Percentiles rank a stretch among this genome's conserved stretches.
Evolutionary conservation across 2,329 filamentous ascomycete species (phyloP).

Genomic region (Scorias spongiosa): DNA sequence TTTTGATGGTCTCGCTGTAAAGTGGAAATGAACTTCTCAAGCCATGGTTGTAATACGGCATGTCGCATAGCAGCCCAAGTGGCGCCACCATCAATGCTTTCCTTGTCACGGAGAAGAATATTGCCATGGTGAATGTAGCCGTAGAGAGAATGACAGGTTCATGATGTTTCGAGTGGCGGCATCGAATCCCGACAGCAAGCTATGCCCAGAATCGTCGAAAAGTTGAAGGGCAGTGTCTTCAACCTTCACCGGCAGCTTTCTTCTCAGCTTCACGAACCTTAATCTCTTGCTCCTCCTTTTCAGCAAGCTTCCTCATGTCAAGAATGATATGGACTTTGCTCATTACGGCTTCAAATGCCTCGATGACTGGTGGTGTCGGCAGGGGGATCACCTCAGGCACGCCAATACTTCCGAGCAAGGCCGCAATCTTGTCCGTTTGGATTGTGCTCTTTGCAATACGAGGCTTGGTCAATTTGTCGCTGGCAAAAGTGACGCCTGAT

Average conservation of each 20-base stretch:
- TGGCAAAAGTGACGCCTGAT: slow-evolving; percentile 78
- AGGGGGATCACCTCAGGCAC: slow-evolving; percentile 56
- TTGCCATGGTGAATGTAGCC: no score
- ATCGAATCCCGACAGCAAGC: no score
- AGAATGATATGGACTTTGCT: slow-evolving; percentile 52
- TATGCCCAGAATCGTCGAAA: no score
- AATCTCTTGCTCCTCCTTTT: slow-evolving; percentile 63
- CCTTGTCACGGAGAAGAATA: no score
- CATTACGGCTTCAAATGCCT: slow-evolving; percentile 56
- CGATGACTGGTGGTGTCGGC: slow-evolving; percentile 57
- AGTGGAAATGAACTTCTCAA: no score
- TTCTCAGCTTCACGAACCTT: slow-evolving; percentile 33
- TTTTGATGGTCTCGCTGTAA: no score
- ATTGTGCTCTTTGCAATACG: slow-evolving; percentile 62
- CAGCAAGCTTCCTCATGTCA: slow-evolving; percentile 57
- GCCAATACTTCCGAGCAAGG: slow-evolving; percentile 56
- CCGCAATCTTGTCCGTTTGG: slow-evolving; percentile 60
- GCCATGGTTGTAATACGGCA: no score
- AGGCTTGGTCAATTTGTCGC: slow-evolving; percentile 64
- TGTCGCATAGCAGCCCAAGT: no score
- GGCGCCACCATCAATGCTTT: no score
- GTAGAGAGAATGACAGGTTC: no score
- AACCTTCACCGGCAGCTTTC: not conserved
- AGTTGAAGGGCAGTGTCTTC: no score
- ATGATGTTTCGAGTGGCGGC: no score